Percentiles rank a stretch among this genome's conserved stretches.
These are phyloP conservation scores for Avena eriantha DNA, from an alignment of 176 grass and related monocot species.

Conservation along the genomic window DNA sequence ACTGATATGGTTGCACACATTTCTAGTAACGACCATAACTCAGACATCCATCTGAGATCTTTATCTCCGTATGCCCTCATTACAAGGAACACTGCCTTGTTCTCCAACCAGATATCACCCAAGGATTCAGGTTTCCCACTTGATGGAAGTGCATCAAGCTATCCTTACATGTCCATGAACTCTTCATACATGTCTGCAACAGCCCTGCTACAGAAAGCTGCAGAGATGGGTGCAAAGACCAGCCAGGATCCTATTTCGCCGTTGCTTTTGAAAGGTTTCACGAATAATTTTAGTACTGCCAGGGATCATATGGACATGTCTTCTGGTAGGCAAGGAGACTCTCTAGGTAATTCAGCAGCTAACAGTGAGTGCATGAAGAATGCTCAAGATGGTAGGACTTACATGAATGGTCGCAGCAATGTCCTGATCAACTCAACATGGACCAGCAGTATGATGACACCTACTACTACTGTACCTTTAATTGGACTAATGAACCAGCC, in stretches of 20 bases:
- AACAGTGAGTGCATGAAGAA: slow-evolving; percentile 45
- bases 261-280: slow-evolving; percentile 58
- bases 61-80: slow-evolving; percentile 61
- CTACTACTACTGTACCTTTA: slow-evolving; percentile 39
- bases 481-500: slow-evolving; percentile 50
- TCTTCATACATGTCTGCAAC: slow-evolving; percentile 71
- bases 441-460: slow-evolving; percentile 37
- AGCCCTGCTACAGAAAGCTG: slow-evolving; percentile 72
- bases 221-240: slow-evolving; percentile 64
- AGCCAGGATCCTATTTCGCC: slow-evolving; percentile 74
- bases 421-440: slow-evolving; percentile 54
- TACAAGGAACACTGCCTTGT: slow-evolving; percentile 53
- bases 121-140: slow-evolving; percentile 51
- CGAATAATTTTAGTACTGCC: slow-evolving; percentile 45
- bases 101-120: slow-evolving; percentile 50
- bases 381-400: slow-evolving; percentile 38
- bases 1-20: slow-evolving; percentile 54
- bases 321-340: slow-evolving; percentile 51
- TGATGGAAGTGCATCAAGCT: slow-evolving; percentile 48
- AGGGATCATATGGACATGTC: slow-evolving; percentile 58
- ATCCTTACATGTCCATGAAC: slow-evolving; percentile 58
- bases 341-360: slow-evolving; percentile 45
- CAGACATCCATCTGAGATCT: slow-evolving; percentile 53
- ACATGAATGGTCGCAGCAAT: slow-evolving; percentile 36
- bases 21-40: slow-evolving; percentile 48